Base-by-base conservation (phyloP, 768 basidiomycete species). In the Agrocybe pediades region DNA sequence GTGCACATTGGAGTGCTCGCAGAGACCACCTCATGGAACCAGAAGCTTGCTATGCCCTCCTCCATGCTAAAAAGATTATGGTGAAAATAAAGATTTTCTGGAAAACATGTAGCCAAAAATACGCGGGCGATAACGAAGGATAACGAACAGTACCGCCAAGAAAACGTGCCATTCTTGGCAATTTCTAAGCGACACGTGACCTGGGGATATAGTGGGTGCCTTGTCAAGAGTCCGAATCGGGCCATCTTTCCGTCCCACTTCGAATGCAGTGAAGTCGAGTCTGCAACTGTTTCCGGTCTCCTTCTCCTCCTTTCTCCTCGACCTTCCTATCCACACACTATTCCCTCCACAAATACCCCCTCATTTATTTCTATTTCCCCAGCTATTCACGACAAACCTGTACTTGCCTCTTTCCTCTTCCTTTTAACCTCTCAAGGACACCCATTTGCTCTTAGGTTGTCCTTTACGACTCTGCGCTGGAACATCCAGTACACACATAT, bases 381-480 rank as follows among this genome's bases (percentile, higher is more conserved):
- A 46, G 50, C 45, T 42, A 46, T 43, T 23, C 39, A 46, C 50
- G 29, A 26, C 49, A 43, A 55, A 25, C n/a, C 42, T 33, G 54
- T 13, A 89, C 89, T 0, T 88, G 86, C 39, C 80, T 94, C 24
- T 9, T 27, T 29, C 43, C 0, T 41, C 46, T 25, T 49, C 53
- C 6, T 4, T 16, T 42, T 42, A 6, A 36, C 19, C 19, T 29
- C 25, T 11, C 19, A 23, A n/a, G 26, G 26, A 30, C n/a, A n/a
- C n/a, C 51, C 11, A 9, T 30, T 53, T 27, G 6, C 9, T 16
- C 0, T 20, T 33, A 57, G 47, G 47, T 46, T 53, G 41, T 27
- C 49, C 42, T 13, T 39, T 29, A 45, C 39, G 47, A 25, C 19
- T 48, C 55, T 55, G 62, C 67, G 51, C 65, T 71, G 68, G 68